Percentiles rank a stretch among this genome's conserved stretches.
Conservation (phyloP, 495 filamentous ascomycete genomes). For the Astrocystis sublimbata region DNA sequence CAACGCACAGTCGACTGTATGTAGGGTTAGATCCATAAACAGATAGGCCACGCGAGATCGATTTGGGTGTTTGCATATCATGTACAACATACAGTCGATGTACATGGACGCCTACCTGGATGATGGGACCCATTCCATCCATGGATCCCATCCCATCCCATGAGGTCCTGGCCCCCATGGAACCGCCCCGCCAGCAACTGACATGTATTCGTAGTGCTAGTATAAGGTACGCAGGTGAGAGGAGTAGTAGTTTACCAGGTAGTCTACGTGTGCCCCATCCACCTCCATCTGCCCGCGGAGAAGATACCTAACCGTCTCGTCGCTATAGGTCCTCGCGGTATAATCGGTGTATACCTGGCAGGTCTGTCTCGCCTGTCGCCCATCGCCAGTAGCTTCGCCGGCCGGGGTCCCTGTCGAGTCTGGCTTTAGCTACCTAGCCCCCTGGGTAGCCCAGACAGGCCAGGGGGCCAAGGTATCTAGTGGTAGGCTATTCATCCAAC, state of each 20-base stretch:
- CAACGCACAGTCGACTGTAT: background rate
- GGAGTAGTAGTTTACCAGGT: too few relatives aligned
- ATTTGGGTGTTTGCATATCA: background rate
- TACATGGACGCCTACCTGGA: constrained; percentile 12
- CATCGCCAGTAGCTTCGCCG: background rate
- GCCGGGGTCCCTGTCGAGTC: constrained; percentile 3
- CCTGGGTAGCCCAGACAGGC: too few relatives aligned
- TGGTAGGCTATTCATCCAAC: background rate
- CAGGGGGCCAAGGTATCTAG: too few relatives aligned
- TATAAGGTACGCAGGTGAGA: too few relatives aligned
- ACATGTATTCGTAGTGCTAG: too few relatives aligned
- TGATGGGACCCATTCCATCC: too few relatives aligned
- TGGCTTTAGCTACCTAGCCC: too few relatives aligned
- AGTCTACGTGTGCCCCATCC: constrained; percentile 12
- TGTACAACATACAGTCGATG: constrained; percentile 9
- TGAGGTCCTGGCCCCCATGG: constrained; percentile 6
- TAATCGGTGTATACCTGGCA: too few relatives aligned
- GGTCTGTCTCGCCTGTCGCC: too few relatives aligned
- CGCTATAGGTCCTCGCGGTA: constrained; percentile 6
- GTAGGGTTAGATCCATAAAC: constrained; percentile 1
- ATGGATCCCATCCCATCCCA: constrained; percentile 5
- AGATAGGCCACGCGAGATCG: constrained; percentile 3
- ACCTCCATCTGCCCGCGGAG: constrained; percentile 17
- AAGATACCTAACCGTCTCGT: constrained; percentile 3
- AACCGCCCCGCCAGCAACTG: constrained; percentile 3